Percentiles rank a stretch among this genome's conserved stretches.
phyloP scores from a whole-genome alignment of 140 eudicot genomes.

The Ambrosia hybrid region DNA sequence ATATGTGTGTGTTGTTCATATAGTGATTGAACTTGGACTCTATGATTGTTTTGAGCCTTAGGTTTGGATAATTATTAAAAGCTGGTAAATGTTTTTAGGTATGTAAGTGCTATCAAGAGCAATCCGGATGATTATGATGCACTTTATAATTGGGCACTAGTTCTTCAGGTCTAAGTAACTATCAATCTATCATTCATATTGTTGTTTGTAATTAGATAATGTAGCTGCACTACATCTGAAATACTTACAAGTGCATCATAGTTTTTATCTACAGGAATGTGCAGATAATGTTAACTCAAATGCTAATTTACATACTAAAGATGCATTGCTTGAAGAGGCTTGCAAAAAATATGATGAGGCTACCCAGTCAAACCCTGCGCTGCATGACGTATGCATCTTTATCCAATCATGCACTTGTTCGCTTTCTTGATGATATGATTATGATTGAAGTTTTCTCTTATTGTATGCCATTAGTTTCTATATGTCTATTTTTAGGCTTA shows the following conservation, averaged over 20 bases:
- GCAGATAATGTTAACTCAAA: conserved; percentile 84
- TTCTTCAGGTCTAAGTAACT: too few relatives aligned
- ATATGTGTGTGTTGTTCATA: too few relatives aligned
- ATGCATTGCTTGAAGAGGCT: conserved; percentile 94
- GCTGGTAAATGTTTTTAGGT: too few relatives aligned
- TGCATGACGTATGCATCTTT: conserved; percentile 68
- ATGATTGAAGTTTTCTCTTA: neutral
- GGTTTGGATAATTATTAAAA: too few relatives aligned
- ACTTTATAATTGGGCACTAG: too few relatives aligned
- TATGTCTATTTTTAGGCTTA: conserved; percentile 1
- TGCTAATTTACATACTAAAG: conserved; percentile 74
- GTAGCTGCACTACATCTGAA: neutral
- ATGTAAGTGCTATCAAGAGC: too few relatives aligned
- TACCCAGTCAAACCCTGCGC: conserved; percentile 78
- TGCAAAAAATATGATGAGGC: conserved; percentile 33
- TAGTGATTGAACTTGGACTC: too few relatives aligned
- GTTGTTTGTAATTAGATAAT: too few relatives aligned
- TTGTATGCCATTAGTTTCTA: neutral
- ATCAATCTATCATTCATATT: too few relatives aligned
- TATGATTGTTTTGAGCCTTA: too few relatives aligned
- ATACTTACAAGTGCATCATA: neutral
- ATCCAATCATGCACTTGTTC: neutral
- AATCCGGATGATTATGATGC: too few relatives aligned
- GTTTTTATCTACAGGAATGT: conserved; percentile 66
- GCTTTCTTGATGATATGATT: neutral